phyloP scores from a whole-genome alignment of 495 filamentous ascomycete genomes.

The Penicillium pancosmium region DNA sequence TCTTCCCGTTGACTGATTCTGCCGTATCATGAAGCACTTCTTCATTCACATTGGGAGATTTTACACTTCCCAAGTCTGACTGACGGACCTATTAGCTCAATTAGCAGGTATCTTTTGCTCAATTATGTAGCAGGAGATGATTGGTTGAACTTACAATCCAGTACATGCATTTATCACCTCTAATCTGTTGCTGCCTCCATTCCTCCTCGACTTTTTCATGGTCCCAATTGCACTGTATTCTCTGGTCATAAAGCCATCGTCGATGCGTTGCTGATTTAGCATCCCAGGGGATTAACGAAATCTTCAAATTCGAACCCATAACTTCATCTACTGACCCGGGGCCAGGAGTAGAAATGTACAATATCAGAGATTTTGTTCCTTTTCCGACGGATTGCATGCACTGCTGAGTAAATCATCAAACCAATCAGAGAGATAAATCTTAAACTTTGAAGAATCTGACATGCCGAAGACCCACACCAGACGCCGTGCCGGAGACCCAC shows the following conservation, averaged over 20 bases:
- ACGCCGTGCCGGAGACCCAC: too few relatives aligned
- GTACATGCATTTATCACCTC: not conserved
- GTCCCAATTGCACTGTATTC: not conserved
- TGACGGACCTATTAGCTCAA: too few relatives aligned
- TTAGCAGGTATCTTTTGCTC: too few relatives aligned
- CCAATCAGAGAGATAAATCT: too few relatives aligned
- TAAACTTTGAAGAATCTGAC: too few relatives aligned
- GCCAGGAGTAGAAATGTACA: too few relatives aligned
- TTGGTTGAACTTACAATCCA: not conserved
- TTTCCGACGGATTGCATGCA: too few relatives aligned
- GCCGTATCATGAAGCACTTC: slow-evolving; percentile 28
- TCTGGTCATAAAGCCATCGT: not conserved
- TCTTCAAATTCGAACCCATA: not conserved
- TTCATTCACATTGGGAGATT: not conserved
- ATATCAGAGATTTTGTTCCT: too few relatives aligned
- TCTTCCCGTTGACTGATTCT: slow-evolving; percentile 19
- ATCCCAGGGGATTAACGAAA: not conserved
- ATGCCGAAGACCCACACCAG: too few relatives aligned
- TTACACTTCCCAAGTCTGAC: not conserved
- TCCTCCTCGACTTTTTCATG: not conserved
- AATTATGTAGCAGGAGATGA: not conserved
- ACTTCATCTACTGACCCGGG: too few relatives aligned
- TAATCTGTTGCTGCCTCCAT: not conserved
- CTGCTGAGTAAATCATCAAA: too few relatives aligned
- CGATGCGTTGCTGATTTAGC: not conserved